These are phyloP conservation scores for Pharus latifolius DNA, from an alignment of 176 grass and related monocot species.

Conservation along the genomic window DNA sequence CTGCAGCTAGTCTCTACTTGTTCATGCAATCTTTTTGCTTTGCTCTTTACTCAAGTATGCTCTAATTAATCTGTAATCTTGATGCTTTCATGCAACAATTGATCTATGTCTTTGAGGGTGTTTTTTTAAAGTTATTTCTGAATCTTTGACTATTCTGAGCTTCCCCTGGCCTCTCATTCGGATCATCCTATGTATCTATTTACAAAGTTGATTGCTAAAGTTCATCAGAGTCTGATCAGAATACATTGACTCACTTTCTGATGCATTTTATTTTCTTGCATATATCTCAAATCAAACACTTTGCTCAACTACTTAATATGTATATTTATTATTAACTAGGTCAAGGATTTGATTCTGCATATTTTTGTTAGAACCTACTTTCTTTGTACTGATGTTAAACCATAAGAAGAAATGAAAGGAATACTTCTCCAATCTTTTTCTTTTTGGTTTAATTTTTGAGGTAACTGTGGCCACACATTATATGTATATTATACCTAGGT, in stretches of 20 bases:
- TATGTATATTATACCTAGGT: no score
- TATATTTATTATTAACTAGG: background rate
- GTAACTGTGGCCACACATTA: no score
- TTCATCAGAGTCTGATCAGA: slow-evolving; percentile 4
- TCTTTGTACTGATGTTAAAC: no score
- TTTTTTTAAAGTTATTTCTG: slow-evolving; percentile 10
- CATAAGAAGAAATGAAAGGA: no score
- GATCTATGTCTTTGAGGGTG: background rate
- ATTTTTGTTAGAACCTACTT: no score
- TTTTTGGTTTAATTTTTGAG: no score
- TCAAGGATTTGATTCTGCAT: slow-evolving; percentile 1
- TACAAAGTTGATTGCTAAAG: slow-evolving; percentile 2
- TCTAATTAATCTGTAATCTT: background rate
- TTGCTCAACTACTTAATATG: background rate
- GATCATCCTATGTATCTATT: slow-evolving; percentile 9
- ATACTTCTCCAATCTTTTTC: no score
- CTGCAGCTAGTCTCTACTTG: background rate
- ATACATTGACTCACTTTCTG: slow-evolving; percentile 13
- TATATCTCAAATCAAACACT: background rate
- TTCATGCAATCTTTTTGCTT: background rate
- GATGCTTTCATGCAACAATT: slow-evolving; percentile 26
- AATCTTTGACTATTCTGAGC: slow-evolving; percentile 39
- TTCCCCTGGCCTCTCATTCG: slow-evolving; percentile 34
- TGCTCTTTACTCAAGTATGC: background rate
- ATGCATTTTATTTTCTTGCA: background rate